These are phyloP conservation scores for Nicotiana sylvestris DNA, from an alignment of 257 asterid genomes.

Conservation along the genomic window DNA sequence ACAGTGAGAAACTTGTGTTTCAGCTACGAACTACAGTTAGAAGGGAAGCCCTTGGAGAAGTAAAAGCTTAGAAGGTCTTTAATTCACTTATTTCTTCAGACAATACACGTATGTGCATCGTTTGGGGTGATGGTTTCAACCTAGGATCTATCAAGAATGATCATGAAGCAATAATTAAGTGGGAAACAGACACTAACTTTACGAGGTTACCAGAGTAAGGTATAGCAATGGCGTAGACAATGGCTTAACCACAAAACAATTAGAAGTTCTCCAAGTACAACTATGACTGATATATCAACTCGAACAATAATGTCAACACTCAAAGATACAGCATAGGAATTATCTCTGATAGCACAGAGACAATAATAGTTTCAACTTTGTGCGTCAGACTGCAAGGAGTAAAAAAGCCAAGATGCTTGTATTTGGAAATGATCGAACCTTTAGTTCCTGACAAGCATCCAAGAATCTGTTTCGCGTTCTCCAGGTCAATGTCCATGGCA, in stretches of 20 bases:
- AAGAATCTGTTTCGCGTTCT: slow-evolving; percentile 41
- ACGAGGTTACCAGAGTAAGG: neutral
- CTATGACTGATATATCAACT: neutral
- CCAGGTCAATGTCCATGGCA: slow-evolving; percentile 60
- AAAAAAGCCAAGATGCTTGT: no score
- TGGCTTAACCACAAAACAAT: neutral
- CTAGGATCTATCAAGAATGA: neutral
- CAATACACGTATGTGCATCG: neutral
- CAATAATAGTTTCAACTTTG: no score
- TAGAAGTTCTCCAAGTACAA: neutral
- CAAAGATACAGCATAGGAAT: neutral
- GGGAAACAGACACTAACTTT: neutral
- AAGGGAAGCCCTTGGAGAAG: neutral
- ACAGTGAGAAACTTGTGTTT: neutral
- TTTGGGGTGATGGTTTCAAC: neutral
- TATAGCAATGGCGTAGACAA: neutral
- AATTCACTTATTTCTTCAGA: neutral
- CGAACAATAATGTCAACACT: neutral
- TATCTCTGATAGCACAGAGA: neutral
- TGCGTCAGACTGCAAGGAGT: no score
- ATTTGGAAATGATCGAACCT: slow-evolving; percentile 41
- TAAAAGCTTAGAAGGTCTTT: neutral
- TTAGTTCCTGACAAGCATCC: slow-evolving; percentile 76
- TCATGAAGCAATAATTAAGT: neutral
- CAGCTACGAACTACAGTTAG: neutral